Evolutionary conservation across 2,329 filamentous ascomycete species (phyloP).

Genomic region (Colletotrichum tropicicola): DNA sequence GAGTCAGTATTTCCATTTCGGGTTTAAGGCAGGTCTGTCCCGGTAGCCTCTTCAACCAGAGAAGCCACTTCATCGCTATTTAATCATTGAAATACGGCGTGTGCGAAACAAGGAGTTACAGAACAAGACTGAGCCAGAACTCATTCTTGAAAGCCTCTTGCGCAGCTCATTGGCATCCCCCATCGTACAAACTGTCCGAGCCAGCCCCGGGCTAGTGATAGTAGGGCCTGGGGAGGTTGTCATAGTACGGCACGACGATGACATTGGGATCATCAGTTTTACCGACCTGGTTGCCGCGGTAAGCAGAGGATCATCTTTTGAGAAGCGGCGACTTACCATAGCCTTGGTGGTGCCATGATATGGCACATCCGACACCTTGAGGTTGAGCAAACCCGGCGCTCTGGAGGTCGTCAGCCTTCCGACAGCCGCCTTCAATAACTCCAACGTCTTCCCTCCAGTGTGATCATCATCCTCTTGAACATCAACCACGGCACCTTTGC

Average conservation of each 20-base stretch:
- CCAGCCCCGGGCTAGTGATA: no score
- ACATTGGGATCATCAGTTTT: neutral
- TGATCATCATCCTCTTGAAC: neutral
- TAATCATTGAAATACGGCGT: no score
- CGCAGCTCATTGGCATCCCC: no score
- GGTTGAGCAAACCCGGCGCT: neutral
- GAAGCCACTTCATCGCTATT: no score
- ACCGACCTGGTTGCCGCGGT: neutral
- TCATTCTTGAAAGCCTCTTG: no score
- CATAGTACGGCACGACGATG: constrained; percentile 13
- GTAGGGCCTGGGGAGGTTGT: constrained; percentile 4
- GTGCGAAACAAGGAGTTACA: no score
- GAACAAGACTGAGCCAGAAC: no score
- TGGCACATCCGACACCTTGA: constrained; percentile 9
- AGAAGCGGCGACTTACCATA: neutral
- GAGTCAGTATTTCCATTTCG: no score
- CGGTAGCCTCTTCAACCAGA: no score
- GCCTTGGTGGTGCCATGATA: constrained; percentile 6
- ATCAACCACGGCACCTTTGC: constrained; percentile 3
- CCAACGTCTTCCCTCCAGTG: neutral
- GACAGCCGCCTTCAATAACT: neutral
- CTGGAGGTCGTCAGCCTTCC: neutral
- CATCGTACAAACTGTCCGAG: no score
- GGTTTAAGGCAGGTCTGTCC: no score
- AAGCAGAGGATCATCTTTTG: neutral